Evolutionary conservation across 2,329 filamentous ascomycete species (phyloP).

Genomic region (Clathrospora elynae): DNA sequence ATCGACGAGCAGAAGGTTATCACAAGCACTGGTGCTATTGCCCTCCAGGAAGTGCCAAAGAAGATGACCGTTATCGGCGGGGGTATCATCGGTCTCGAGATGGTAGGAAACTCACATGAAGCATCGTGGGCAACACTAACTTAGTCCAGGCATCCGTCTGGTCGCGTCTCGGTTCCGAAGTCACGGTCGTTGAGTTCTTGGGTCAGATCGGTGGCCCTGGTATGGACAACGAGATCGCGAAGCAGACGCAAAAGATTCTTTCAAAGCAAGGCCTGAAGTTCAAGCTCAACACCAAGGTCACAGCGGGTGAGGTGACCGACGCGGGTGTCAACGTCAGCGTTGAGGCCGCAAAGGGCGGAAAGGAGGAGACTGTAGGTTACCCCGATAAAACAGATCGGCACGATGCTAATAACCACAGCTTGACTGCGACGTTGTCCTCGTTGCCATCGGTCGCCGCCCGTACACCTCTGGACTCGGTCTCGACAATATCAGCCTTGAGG

Average conservation of each 20-base stretch:
- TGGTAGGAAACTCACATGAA: conserved; percentile 62
- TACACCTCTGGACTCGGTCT: conserved; percentile 91
- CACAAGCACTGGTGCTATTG: conserved; percentile 92
- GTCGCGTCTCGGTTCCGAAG: conserved; percentile 90
- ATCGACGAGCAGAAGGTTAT: conserved; percentile 98
- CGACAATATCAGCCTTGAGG: conserved; percentile 90
- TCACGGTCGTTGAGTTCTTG: conserved; percentile 96
- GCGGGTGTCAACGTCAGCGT: conserved; percentile 80
- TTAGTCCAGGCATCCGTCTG: conserved; percentile 75
- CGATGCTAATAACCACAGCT: conserved; percentile 61
- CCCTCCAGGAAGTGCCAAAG: conserved; percentile 88
- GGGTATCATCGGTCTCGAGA: conserved; percentile 98
- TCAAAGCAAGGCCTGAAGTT: conserved; percentile 98
- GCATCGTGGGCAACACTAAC: conserved; percentile 27
- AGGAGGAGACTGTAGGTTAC: conserved; percentile 78
- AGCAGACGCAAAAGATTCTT: conserved; percentile 88
- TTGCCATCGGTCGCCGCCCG: conserved; percentile 93
- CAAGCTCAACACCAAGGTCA: conserved; percentile 96
- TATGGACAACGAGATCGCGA: conserved; percentile 94
- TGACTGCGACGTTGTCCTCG: conserved; percentile 92
- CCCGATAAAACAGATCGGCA: neutral
- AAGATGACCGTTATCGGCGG: conserved; percentile 97
- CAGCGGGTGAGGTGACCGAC: conserved; percentile 78
- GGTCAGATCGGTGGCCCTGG: conserved; percentile 95
- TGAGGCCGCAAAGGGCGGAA: conserved; percentile 94